Conservation (phyloP, 805 yeast genomes). For the Starmerella vitae region DNA sequence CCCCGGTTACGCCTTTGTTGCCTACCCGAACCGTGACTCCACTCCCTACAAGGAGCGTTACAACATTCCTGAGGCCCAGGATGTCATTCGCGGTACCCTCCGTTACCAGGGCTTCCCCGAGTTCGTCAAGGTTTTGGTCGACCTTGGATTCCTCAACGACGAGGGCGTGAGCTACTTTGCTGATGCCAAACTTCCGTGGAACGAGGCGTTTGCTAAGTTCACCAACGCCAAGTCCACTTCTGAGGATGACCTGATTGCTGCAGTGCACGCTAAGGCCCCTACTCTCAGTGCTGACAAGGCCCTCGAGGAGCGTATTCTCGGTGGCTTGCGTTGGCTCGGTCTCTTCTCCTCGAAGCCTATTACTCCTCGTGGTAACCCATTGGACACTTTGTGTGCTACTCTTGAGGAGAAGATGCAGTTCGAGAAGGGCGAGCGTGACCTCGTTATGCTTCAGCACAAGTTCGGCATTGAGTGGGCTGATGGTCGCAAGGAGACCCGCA, state of each 20-base stretch:
- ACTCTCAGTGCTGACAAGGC: slow-evolving; percentile 53
- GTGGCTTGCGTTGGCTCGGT: slow-evolving; percentile 91
- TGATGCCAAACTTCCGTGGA: slow-evolving; percentile 53
- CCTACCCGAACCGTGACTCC: slow-evolving; percentile 97
- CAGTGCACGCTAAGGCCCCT: slow-evolving; percentile 58
- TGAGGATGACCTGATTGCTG: slow-evolving; percentile 60
- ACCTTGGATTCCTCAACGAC: slow-evolving; percentile 82
- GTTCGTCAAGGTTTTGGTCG: slow-evolving; percentile 88
- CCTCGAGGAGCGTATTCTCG: slow-evolving; percentile 73
- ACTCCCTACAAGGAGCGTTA: slow-evolving; percentile 85
- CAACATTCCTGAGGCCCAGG: slow-evolving; percentile 92
- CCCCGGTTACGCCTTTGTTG: slow-evolving; percentile 89
- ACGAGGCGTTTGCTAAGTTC: slow-evolving; percentile 64
- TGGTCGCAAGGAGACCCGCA: slow-evolving; percentile 80
- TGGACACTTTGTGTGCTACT: slow-evolving; percentile 94
- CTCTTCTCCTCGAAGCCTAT: slow-evolving; percentile 63
- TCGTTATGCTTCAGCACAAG: slow-evolving; percentile 92
- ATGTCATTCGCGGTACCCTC: slow-evolving; percentile 91
- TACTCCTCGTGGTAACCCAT: slow-evolving; percentile 83
- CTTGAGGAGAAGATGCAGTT: slow-evolving; percentile 92
- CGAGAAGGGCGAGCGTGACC: slow-evolving; percentile 88
- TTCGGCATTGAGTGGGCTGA: slow-evolving; percentile 95
- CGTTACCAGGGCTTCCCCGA: slow-evolving; percentile 99
- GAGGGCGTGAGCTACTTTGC: slow-evolving; percentile 46
- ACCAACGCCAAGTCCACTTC: slow-evolving; percentile 59